These are phyloP conservation scores for Diaporthe velutina DNA, from an alignment of 2,329 filamentous ascomycete genomes.

Conservation along the genomic window DNA sequence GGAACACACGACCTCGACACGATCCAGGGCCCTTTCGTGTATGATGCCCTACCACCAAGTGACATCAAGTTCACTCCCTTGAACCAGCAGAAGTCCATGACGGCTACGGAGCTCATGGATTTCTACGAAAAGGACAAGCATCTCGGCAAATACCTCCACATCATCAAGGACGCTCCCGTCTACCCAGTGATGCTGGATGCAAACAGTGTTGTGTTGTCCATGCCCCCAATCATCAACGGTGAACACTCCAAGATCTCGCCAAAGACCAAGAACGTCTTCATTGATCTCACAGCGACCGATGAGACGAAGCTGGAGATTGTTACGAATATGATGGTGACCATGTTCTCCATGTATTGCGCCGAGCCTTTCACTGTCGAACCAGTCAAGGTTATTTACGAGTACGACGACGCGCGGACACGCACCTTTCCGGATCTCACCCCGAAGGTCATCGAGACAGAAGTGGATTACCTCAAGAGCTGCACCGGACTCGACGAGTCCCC, in stretches of 20 bases:
- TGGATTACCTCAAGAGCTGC: conserved; percentile 94
- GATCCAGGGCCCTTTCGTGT: conserved; percentile 93
- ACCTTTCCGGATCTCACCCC: conserved; percentile 85
- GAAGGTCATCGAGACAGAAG: conserved; percentile 82
- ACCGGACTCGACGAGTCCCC: conserved; percentile 84
- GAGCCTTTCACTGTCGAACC: conserved; percentile 95
- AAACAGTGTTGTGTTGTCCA: conserved; percentile 87
- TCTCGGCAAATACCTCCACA: conserved; percentile 89
- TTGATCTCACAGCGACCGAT: conserved; percentile 96
- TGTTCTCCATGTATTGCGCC: conserved; percentile 94
- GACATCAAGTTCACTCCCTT: conserved; percentile 92
- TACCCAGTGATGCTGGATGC: conserved; percentile 97
- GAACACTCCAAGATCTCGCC: conserved; percentile 96
- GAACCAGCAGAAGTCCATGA: conserved; percentile 92
- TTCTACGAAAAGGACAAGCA: conserved; percentile 98
- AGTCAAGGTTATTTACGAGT: conserved; percentile 89
- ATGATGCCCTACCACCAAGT: conserved; percentile 91
- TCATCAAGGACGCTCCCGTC: conserved; percentile 91
- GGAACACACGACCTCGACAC: conserved; percentile 97
- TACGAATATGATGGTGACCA: conserved; percentile 93
- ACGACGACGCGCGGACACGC: conserved; percentile 83
- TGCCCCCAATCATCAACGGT: conserved; percentile 98
- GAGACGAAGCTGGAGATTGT: conserved; percentile 97
- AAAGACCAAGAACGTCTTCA: conserved; percentile 92
- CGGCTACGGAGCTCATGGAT: conserved; percentile 88